Conservation (phyloP, 2,329 filamentous ascomycete genomes). For the Tolypocladium ophioglossoides region DNA sequence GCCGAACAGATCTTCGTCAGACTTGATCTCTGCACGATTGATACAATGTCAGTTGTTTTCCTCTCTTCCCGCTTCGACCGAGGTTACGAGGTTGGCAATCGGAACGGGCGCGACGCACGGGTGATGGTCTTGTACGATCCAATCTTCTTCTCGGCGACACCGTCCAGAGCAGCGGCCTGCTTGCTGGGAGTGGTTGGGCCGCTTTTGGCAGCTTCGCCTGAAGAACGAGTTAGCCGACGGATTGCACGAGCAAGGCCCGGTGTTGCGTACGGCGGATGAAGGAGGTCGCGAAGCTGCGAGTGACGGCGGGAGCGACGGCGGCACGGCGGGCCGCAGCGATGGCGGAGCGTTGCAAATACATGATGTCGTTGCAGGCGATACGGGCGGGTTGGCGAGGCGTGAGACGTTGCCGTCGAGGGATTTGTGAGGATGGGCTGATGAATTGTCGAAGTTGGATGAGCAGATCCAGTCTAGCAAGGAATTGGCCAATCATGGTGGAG, state of each 20-base stretch:
- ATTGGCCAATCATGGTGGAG: conserved; percentile 24
- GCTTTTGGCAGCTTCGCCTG: conserved; percentile 27
- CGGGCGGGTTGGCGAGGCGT: conserved; percentile 2
- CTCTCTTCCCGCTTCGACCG: conserved; percentile 11
- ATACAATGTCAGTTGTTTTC: conserved; percentile 10
- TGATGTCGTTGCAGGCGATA: conserved; percentile 23
- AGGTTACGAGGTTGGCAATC: conserved; percentile 9
- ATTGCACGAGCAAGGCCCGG: conserved; percentile 4
- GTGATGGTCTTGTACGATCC: conserved; percentile 33
- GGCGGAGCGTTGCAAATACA: conserved; percentile 57
- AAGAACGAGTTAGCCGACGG: conserved; percentile 1
- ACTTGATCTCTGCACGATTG: conserved; percentile 61
- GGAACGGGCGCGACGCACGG: conserved; percentile 29
- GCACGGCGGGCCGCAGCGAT: conserved; percentile 48
- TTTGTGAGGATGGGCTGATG: conserved; percentile 37
- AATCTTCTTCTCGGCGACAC: conserved; percentile 33
- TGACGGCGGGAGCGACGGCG: conserved; percentile 41
- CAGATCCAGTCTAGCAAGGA: conserved; percentile 17
- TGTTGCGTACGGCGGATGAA: conserved; percentile 44
- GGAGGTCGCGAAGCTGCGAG: conserved; percentile 50
- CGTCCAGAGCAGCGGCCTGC: conserved; percentile 24
- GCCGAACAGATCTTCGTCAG: conserved; percentile 69
- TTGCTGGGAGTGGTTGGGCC: conserved; percentile 20
- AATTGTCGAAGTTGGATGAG: conserved; percentile 22
- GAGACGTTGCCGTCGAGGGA: conserved; percentile 17